Evolutionary conservation across 2,329 filamentous ascomycete species (phyloP), one percentile per base, ranked within the genome.

Genomic region (Cercospora citrullina): DNA sequence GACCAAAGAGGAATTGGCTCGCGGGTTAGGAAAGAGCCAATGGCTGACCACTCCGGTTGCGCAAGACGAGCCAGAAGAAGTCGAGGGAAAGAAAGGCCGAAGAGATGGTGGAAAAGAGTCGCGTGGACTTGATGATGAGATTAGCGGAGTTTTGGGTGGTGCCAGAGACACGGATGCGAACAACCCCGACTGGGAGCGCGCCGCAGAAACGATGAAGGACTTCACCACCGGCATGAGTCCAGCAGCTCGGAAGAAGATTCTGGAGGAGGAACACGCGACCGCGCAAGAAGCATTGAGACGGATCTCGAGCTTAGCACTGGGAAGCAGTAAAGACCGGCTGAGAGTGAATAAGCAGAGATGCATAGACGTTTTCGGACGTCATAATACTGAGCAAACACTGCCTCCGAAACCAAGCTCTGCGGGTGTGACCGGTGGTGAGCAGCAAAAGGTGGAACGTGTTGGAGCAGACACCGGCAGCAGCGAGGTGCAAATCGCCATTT

Each of bases 401-500:
- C 85, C 86, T 26, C 88, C 88, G 0, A 91, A 89, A 78, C 80
- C 80, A 12, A 28, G 75, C 75, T 68, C 69, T 30, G 63, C 31
- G 33, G 70, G 53, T 5, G 66, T 60, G 10, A 61, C 69, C 21
- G 51, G 72, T 6, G 72, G 74, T 5, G 67, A 72, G 64, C 76
- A 75, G 60, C 68, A 75, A 5, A 72, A 81, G 28, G 86, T 87
- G 72, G 74, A 68, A 55, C 90, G 96, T 33, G 88, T 89, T n/a
- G 95, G 95, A 0, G 91, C 91, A 5, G 95, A 99, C 78, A 99
- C 94, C 0, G 95, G 95, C 39, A 96, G 92, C 75, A 92, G 92
- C 6, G 95, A 99, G 81, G 96, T 99, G n/a, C 95, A 99, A 84
- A 93, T 96, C 72, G 94, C 93, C 57, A 96, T 99, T 74, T 81